Evolutionary conservation across 164 flowering plant genomes (phyloP), one percentile per base, ranked within the genome.

Genomic region (Magnolia changhungtana): DNA sequence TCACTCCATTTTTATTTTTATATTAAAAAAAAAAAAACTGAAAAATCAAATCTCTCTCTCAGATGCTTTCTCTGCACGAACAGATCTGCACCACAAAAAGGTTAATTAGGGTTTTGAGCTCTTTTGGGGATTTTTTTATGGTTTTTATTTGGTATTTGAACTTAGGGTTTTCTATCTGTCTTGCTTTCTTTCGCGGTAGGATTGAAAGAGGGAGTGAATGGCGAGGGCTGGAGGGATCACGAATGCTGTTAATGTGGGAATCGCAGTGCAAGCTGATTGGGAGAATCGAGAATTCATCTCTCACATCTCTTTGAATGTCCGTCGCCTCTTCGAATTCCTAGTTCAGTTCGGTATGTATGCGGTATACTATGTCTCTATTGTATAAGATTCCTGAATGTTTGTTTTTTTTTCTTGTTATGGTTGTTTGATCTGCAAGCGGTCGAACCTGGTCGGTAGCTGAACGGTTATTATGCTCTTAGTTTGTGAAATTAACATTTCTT

Each of bases 191-290:
- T 9, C 13, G n/a, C 1, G 73, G 51, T n/a, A n/a, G 67, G 67
- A 19, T 31, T 50, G 61, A 31, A 16, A 31, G 67, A 29, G 59
- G 23, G 29, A 67, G 52, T 63, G 55, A 70, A 93, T 93, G 97
- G 92, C 95, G 19, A 78, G 91, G 79, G 93, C 92, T 0, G 97
- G 96, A 61, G 97, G 95, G 67, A 93, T 93, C 8, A 92, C 94
- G 21, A 90, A 92, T 79, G 98, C 98, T 0, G 97, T 94, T 68
- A 94, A 92, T 63, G 98, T 94, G 7, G 98, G 98, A 8, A 93
- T 93, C 16, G 96, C 98, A 37, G 98, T 93, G 7, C 98, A 93
- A 81, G 98, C 97, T 0, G 96, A 93, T 83, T 93, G 98, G 98
- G 98, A 93, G 80, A 93, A 93, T 80, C 93, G 98, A 8, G 98